Evolutionary conservation across 2,329 filamentous ascomycete genomes (phyloP), one percentile per base, ranked within the genome.

Genomic region (Pezizomycotina sp.): DNA sequence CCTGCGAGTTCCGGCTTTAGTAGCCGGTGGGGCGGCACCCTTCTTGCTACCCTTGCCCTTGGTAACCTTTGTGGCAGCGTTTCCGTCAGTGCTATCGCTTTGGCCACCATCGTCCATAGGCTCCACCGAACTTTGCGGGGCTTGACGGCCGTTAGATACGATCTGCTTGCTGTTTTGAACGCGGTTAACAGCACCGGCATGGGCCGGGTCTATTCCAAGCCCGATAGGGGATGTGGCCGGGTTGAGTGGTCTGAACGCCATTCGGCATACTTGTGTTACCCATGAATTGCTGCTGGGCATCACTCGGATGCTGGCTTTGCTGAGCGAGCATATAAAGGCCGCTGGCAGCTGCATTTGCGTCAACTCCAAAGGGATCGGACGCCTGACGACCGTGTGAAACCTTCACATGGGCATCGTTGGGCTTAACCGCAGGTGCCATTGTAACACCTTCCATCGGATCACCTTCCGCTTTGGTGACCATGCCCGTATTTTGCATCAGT

Each of bases 291-390:
- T 74, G 59, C 55, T 64, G 66, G 22, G 64, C 59, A 46, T 75
- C n/a, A n/a, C n/a, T n/a, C n/a, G n/a, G 66, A 16, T 63, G 64
- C 38, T 67, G 68, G 38, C 68, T 68, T 36, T 74, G 72, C 52
- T 81, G 75, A 1, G 89, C 84, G 40, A 98, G 66, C 69, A 93
- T 77, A 51, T 82, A 91, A 1, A 98, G 65, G 19, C 89, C 84
- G 55, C 93, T 95, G 33, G 86, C 89, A 27, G 86, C 89, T 60
- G 92, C 86, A 51, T 86, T 92, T 34, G 73, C 73, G 53, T 92
- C 86, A 58, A 83, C 79, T 40, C 84, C 77, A 53, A 83, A 91
- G 4, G 75, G 69, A 35, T 80, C 77, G 0, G 67, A 58, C 1
- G 63, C 54, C 7, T 66, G 59, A 50, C 60, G 56, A n/a, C n/a